These are phyloP conservation scores for Pyricularia sp. DNA, from an alignment of 2,329 filamentous ascomycete species.

Conservation along the genomic window DNA sequence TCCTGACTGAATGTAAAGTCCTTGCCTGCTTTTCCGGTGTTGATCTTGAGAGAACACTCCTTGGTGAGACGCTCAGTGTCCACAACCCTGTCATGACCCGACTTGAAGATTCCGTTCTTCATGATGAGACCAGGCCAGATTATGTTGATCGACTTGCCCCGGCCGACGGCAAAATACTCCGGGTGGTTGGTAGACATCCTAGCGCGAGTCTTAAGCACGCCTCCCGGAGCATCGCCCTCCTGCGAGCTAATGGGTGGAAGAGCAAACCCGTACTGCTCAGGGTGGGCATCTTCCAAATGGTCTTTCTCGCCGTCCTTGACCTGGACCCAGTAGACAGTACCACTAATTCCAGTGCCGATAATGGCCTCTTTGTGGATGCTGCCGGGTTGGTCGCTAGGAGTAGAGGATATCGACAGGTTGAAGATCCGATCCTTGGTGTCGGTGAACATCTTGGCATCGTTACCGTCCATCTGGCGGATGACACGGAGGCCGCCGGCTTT, in stretches of 20 bases:
- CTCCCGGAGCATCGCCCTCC: conserved; percentile 83
- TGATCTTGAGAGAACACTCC: conserved; percentile 82
- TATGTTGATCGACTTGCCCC: conserved; percentile 91
- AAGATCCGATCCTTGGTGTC: conserved; percentile 89
- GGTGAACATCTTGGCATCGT: conserved; percentile 82
- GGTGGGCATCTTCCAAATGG: conserved; percentile 61
- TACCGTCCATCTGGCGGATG: conserved; percentile 86
- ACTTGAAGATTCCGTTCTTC: conserved; percentile 49
- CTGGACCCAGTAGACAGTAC: conserved; percentile 90
- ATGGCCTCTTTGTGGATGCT: conserved; percentile 61
- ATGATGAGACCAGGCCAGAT: conserved; percentile 57
- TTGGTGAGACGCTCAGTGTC: conserved; percentile 80
- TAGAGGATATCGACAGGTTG: conserved; percentile 74
- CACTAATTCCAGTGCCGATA: conserved; percentile 85
- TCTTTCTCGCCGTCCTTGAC: conserved; percentile 68
- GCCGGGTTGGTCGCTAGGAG: conserved; percentile 38
- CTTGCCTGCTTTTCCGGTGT: conserved; percentile 94
- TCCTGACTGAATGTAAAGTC: conserved; percentile 98
- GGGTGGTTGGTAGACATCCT: conserved; percentile 80
- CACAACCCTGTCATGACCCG: conserved; percentile 54
- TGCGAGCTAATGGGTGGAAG: conserved; percentile 76
- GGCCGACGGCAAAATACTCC: conserved; percentile 88
- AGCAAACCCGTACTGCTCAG: conserved; percentile 77
- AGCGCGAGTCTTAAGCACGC: conserved; percentile 88
- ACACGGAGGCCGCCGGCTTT: conserved; percentile 88